These are phyloP conservation scores for Tricholomella constricta DNA, from an alignment of 768 basidiomycete species.

Conservation along the genomic window DNA sequence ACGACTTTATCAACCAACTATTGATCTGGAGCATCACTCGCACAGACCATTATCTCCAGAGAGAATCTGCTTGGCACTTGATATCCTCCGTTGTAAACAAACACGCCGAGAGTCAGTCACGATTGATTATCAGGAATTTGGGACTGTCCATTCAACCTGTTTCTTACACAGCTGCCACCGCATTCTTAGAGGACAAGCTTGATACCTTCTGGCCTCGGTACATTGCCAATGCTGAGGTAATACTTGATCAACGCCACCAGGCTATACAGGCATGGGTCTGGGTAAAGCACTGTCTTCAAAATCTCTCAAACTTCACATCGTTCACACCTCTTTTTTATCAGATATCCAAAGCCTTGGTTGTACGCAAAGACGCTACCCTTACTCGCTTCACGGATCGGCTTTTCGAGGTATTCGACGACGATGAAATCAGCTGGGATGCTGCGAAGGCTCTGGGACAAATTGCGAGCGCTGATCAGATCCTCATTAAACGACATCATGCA, in stretches of 20 bases:
- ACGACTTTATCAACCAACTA: slow-evolving; percentile 52
- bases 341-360: slow-evolving; percentile 79
- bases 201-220: slow-evolving; percentile 50
- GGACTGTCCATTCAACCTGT: background rate
- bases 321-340: slow-evolving; percentile 28
- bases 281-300: slow-evolving; percentile 43
- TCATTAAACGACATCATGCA: slow-evolving; percentile 80
- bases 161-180: slow-evolving; percentile 45
- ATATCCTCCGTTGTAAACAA: slow-evolving; percentile 81
- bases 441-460: slow-evolving; percentile 76
- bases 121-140: background rate
- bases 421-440: slow-evolving; percentile 64
- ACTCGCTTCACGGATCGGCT: slow-evolving; percentile 60
- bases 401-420: slow-evolving; percentile 72
- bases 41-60: slow-evolving; percentile 51
- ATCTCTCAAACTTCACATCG: background rate
- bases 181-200: slow-evolving; percentile 46
- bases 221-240: slow-evolving; percentile 36
- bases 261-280: slow-evolving; percentile 68
- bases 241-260: slow-evolving; percentile 43
- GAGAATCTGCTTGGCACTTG: slow-evolving; percentile 55
- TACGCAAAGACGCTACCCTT: slow-evolving; percentile 67
- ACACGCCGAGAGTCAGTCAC: slow-evolving; percentile 58
- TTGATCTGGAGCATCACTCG: slow-evolving; percentile 60
- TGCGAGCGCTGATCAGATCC: slow-evolving; percentile 55